Conservation (phyloP, 2,329 filamentous ascomycete genomes). For the Scleromitrula shiraiana region DNA sequence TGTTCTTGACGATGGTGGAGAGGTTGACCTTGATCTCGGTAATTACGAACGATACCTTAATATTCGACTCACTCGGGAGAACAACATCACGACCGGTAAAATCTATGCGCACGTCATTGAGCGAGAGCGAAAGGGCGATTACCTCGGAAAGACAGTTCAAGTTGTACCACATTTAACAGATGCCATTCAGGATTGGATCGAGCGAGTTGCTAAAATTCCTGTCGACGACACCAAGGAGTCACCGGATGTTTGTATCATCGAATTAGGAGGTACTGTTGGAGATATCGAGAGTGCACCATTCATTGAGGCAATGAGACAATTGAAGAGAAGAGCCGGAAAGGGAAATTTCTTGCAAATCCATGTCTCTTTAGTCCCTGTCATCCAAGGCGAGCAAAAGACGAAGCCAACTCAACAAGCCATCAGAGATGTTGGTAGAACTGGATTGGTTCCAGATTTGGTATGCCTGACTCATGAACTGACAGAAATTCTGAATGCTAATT, state of each 20-base stretch:
- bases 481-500: constrained; percentile 4
- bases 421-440: constrained; percentile 41
- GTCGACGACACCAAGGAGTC: constrained; percentile 76
- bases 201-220: constrained; percentile 74
- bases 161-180: constrained; percentile 90
- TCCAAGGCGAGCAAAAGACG: constrained; percentile 72
- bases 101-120: constrained; percentile 87
- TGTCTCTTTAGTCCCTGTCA: constrained; percentile 77
- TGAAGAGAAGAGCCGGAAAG: constrained; percentile 63
- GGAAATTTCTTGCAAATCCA: constrained; percentile 83
- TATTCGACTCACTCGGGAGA: constrained; percentile 71
- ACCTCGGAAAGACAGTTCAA: constrained; percentile 82
- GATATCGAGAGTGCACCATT: constrained; percentile 87
- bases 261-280: constrained; percentile 60
- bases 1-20: constrained; percentile 76
- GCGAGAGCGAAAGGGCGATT: constrained; percentile 51
- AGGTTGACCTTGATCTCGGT: constrained; percentile 66
- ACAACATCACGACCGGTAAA: constrained; percentile 97
- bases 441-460: constrained; percentile 59
- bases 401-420: constrained; percentile 95
- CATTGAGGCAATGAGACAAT: constrained; percentile 75
- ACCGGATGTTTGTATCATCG: constrained; percentile 89
- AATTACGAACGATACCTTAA: constrained; percentile 78
- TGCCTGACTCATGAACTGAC: constrained; percentile 12
- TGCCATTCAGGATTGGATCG: constrained; percentile 87